Conservation (phyloP, 139 green algal species). For the Auxenochlorella protothecoides region DNA sequence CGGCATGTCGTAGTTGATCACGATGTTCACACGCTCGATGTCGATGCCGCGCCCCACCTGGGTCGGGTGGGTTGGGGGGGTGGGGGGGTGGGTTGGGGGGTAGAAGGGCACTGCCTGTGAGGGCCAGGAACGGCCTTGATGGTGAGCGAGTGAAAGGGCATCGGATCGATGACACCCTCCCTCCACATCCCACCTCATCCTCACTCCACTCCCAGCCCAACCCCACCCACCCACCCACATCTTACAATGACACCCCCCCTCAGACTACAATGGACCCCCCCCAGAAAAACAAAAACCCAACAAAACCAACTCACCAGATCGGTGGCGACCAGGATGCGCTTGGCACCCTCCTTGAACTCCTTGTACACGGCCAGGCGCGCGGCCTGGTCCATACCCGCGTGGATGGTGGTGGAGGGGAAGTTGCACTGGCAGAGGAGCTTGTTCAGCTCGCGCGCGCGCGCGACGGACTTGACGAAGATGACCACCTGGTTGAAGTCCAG, state of each 20-base stretch:
- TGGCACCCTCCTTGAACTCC: constrained; percentile 91
- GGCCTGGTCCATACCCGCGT: constrained; percentile 75
- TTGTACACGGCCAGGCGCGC: constrained; percentile 86
- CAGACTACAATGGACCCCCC: no score
- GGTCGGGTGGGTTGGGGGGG: background rate
- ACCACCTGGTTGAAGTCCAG: constrained; percentile 99
- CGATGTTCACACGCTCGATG: constrained; percentile 99
- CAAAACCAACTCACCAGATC: constrained; percentile 66
- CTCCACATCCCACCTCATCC: no score
- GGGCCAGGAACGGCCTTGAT: background rate
- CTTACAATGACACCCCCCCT: no score
- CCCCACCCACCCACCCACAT: background rate
- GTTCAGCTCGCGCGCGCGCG: constrained; percentile 79
- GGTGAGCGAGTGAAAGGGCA: no score
- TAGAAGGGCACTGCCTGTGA: no score
- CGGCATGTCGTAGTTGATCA: constrained; percentile 99
- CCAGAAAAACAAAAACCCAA: no score
- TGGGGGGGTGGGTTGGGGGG: background rate
- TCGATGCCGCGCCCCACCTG: constrained; percentile 84
- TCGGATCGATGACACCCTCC: no score
- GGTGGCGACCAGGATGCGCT: constrained; percentile 97
- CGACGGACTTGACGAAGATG: constrained; percentile 85
- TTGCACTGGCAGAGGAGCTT: constrained; percentile 94
- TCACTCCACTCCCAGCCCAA: no score
- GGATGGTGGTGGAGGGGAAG: constrained; percentile 93